A percentile compares a stretch with the other conserved stretches of the same genome.
Evolutionary conservation across 73 alveolate genomes (phyloP).

Genomic region (Durusdinium trenchii): DNA sequence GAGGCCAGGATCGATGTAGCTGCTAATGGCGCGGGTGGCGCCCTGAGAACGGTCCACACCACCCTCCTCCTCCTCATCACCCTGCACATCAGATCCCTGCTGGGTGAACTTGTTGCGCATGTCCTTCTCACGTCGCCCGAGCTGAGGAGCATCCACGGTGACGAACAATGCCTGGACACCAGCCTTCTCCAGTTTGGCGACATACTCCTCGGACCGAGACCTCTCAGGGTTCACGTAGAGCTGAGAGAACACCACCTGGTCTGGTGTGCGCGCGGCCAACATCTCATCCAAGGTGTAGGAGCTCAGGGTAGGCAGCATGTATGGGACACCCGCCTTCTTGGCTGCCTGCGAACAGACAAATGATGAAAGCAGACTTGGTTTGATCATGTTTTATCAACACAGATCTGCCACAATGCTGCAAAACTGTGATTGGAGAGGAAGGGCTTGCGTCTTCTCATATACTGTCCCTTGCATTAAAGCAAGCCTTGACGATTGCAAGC

Average conservation of each 20-base stretch:
- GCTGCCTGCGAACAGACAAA: slow-evolving; percentile 39
- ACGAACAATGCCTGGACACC: slow-evolving; percentile 77
- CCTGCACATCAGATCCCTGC: slow-evolving; percentile 96
- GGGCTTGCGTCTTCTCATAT: no score
- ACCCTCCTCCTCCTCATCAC: slow-evolving; percentile 89
- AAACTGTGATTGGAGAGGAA: no score
- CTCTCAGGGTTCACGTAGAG: slow-evolving; percentile 92
- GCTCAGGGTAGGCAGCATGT: slow-evolving; percentile 95
- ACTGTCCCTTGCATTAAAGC: no score
- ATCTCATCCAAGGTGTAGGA: slow-evolving; percentile 95
- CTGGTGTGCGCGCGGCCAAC: slow-evolving; percentile 83
- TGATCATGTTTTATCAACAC: no score
- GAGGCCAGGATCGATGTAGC: slow-evolving; percentile 95
- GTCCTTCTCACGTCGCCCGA: slow-evolving; percentile 95
- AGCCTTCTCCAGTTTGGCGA: slow-evolving; percentile 71
- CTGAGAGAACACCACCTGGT: slow-evolving; percentile 95
- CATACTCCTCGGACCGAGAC: slow-evolving; percentile 94
- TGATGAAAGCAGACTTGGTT: neutral
- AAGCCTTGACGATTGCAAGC: slow-evolving; percentile 89
- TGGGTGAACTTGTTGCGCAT: slow-evolving; percentile 94
- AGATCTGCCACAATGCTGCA: no score
- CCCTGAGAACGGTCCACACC: slow-evolving; percentile 94
- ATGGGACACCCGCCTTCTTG: slow-evolving; percentile 91
- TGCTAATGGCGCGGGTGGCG: slow-evolving; percentile 95
- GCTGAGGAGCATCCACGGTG: slow-evolving; percentile 95